A percentile compares a stretch with the other conserved stretches of the same genome.
phyloP scores from a whole-genome alignment of 352 stramenopile genomes.

The Pythium sp. region DNA sequence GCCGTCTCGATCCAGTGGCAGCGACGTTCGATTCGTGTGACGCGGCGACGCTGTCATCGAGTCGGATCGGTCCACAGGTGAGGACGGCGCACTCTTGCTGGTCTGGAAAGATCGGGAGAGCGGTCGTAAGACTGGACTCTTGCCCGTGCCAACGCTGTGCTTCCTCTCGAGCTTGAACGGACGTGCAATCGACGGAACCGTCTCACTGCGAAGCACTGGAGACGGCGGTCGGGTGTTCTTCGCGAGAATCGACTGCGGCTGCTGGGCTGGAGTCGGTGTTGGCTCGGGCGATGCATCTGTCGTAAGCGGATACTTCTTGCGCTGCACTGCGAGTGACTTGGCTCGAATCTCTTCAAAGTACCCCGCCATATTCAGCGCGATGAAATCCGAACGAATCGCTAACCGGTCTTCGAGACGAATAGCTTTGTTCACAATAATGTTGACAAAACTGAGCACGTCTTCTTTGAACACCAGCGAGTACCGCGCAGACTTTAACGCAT shows the following conservation, averaged over 20 bases:
- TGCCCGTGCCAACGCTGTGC: conserved; percentile 7
- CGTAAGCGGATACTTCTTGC: conserved; percentile 58
- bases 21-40: conserved; percentile 15
- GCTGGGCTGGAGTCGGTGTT: background rate
- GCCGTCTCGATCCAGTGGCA: conserved; percentile 17
- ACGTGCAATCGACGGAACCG: background rate
- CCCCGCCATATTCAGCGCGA: conserved; percentile 78
- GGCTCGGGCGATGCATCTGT: conserved; percentile 24
- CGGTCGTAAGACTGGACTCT: conserved; percentile 15
- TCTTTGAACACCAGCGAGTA: conserved; percentile 89
- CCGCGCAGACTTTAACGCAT: conserved; percentile 77
- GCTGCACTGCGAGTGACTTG: conserved; percentile 77
- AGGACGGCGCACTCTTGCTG: conserved; percentile 58
- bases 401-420: conserved; percentile 79
- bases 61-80: conserved; percentile 36
- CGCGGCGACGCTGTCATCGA: conserved; percentile 18
- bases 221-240: conserved; percentile 8
- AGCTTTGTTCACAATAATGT: conserved; percentile 89
- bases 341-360: conserved; percentile 87
- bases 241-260: background rate
- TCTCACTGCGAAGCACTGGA: conserved; percentile 13
- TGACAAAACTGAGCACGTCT: conserved; percentile 86
- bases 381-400: conserved; percentile 81
- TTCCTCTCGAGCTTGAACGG: conserved; percentile 10
- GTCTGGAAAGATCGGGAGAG: conserved; percentile 10